These are phyloP conservation scores for Pseudocercospora musae DNA, from an alignment of 2,329 filamentous ascomycete genomes.

Conservation along the genomic window DNA sequence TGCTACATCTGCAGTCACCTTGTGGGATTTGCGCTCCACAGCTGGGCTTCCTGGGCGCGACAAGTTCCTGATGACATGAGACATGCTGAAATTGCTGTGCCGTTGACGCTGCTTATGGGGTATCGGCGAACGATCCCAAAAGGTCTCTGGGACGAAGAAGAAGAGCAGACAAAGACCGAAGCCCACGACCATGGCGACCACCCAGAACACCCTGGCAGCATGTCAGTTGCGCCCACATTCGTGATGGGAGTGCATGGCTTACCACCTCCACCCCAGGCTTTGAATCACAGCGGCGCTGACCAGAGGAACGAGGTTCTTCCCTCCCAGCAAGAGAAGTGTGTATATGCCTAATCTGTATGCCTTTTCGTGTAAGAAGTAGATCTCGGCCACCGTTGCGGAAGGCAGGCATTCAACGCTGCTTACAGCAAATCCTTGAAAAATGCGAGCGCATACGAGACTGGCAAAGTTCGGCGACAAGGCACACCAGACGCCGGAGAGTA, in stretches of 20 bases:
- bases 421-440: conserved; percentile 84
- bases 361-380: conserved; percentile 91
- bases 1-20: background rate
- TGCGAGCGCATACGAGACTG: conserved; percentile 74
- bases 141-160: conserved; percentile 90
- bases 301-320: conserved; percentile 82
- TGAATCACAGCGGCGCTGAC: conserved; percentile 83
- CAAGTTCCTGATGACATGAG: conserved; percentile 11
- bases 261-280: conserved; percentile 66
- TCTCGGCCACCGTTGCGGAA: conserved; percentile 90
- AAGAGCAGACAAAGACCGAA: conserved; percentile 71
- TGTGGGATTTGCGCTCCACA: conserved; percentile 17
- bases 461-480: conserved; percentile 76
- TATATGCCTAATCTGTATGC: conserved; percentile 93
- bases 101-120: conserved; percentile 37
- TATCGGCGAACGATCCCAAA: conserved; percentile 81
- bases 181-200: conserved; percentile 76
- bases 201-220: conserved; percentile 45
- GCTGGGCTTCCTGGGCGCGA: conserved; percentile 15
- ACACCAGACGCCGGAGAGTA: conserved; percentile 76
- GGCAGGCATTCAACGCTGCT: conserved; percentile 90
- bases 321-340: conserved; percentile 76
- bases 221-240: background rate
- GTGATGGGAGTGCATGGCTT: background rate
- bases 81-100: conserved; percentile 24